Evolutionary conservation across 345 rosid genomes (phyloP), one percentile per base, ranked within the genome.

Genomic region (Aegle marmelos): DNA sequence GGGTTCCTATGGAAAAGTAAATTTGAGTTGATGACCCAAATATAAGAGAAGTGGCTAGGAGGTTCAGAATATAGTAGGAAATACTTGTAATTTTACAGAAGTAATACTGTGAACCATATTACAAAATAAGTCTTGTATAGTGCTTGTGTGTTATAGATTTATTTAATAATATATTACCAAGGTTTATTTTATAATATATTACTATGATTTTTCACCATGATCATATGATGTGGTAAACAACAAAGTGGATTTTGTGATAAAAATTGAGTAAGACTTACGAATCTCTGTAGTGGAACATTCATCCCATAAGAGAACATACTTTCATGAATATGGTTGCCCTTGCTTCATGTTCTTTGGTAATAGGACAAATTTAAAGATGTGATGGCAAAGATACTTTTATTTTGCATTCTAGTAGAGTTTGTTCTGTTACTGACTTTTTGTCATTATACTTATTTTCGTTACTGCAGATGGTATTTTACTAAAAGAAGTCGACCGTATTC

Each of bases 401-500:
- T 25, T 54, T 45, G 50, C 50, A 45, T 45, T 45, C 5, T 45
- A 3, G 50, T 45, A 45, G 50, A 45, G 50, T 45, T 45, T 45
- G 13, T 45, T 45, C 17, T 45, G 53, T 61, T 69, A 67, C 70
- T 58, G 28, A 65, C 45, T 64, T 24, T n/a, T 31, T 1, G 7
- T 48, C 25, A 60, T 30, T 65, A 10, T 36, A 21, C 53, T 39
- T 25, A 27, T 75, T n/a, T 74, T 69, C 59, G 71, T 78, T 79
- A 68, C 61, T 54, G 76, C 87, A 92, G 99, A 88, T 88, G 99
- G 98, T 28, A 92, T 94, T 79, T 87, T 96, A 78, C 95, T 96
- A 71, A 92, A 94, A 87, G 98, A 96, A 90, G 86, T 92, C 80
- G 83, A 88, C 81, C 95, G 98, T 73, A 83, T 94, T 74, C 88